phyloP scores from a whole-genome alignment of 2,329 filamentous ascomycete species.

The Penicillium aurantiogriseum region DNA sequence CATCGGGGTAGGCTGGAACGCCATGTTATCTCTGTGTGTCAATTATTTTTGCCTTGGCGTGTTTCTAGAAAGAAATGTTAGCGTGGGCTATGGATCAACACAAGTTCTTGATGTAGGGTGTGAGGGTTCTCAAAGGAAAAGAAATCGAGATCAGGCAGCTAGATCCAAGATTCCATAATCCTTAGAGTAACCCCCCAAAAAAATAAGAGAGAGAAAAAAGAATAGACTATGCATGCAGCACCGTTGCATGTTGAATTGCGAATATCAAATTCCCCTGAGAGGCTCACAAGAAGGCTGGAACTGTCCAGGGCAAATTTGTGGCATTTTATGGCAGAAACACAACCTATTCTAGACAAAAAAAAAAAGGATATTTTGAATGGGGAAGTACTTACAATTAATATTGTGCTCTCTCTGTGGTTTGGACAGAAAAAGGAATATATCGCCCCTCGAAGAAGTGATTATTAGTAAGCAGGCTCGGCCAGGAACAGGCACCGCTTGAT shows the following conservation, averaged over 20 bases:
- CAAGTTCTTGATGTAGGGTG: neutral
- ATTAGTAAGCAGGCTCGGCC: conserved; percentile 4
- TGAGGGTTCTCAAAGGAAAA: neutral
- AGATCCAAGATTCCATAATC: neutral
- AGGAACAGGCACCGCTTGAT: conserved; percentile 5
- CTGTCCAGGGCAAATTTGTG: neutral
- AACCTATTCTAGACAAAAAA: neutral
- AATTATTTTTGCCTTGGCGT: neutral
- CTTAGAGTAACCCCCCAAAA: neutral
- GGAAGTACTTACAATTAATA: conserved; percentile 5
- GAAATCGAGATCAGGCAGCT: neutral
- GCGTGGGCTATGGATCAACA: neutral
- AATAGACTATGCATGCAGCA: neutral
- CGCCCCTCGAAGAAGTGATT: neutral
- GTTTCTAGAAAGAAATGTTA: neutral
- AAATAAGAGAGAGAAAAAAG: no score
- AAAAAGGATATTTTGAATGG: neutral
- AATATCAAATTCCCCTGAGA: conserved; percentile 7
- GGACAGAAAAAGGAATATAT: neutral
- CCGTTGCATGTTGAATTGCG: conserved; percentile 3
- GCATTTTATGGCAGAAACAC: neutral
- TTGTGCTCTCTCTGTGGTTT: neutral
- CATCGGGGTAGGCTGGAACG: conserved; percentile 38
- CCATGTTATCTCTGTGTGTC: conserved; percentile 23
- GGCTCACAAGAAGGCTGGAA: neutral